Evolutionary conservation across 1,139 yeast species (phyloP), one percentile per base, ranked within the genome.

Genomic region (Suhomyces chickasaworum): DNA sequence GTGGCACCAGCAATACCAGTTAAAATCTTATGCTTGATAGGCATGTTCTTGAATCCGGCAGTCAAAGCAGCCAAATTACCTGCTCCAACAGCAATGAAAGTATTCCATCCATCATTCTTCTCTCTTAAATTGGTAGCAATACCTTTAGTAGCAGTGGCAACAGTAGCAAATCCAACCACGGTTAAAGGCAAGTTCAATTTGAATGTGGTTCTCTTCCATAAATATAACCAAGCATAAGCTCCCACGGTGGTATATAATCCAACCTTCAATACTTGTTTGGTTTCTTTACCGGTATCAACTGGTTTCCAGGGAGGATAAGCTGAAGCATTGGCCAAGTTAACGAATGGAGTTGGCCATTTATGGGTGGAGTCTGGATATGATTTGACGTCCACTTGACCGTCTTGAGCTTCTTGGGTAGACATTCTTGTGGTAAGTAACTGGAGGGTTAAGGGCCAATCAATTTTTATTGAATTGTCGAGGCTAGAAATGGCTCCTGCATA

Each of bases 71-170:
- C 70, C 55, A 73, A 63, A 60, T 73, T 73, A 53, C 77, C 78
- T 25, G 70, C 61, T 35, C 69, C 73, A 43, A 73, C 73, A 17
- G 71, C 79, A 71, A 74, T 67, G 57, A 75, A 72, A 10, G 73
- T 68, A 62, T 75, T 75, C 80, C 80, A 75, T 38, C 75, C 77
- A 60, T 75, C 80, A 55, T 73, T 73, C 60, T 65, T 73, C 56
- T 74, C 78, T 65, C 80, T 69, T 55, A 75, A 64, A 58, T 75
- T 75, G 50, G 78, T 66, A 41, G 71, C 51, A 32, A 69, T 61
- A 25, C 76, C 73, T 58, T 66, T 72, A 42, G 72, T 57, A 42
- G 71, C 76, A 39, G 76, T 70, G 39, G 77, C 73, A 23, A 68
- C 65, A n/a, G 78, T 72, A 44, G 75, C 69, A 46, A 73, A 71